phyloP scores from a whole-genome alignment of 2,329 filamentous ascomycete genomes.

The Emmonsiellopsis sp. region DNA sequence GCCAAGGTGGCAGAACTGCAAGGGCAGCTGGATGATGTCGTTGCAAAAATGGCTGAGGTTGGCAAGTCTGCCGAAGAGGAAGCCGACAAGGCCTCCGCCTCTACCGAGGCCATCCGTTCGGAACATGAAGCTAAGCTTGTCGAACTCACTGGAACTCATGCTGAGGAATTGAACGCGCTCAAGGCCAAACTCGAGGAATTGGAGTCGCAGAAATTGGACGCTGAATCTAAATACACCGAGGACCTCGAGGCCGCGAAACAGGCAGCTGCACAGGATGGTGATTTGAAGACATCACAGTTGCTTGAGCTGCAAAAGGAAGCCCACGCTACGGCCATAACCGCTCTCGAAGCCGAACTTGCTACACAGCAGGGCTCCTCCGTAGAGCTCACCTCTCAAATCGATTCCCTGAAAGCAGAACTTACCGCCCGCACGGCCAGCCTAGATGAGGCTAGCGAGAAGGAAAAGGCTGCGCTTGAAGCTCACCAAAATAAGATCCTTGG shows the following conservation, averaged over 20 bases:
- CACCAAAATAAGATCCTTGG: slow-evolving; percentile 9
- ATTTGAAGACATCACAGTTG: slow-evolving; percentile 24
- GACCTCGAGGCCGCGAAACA: slow-evolving; percentile 31
- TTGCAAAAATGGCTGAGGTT: slow-evolving; percentile 7
- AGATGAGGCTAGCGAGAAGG: slow-evolving; percentile 23
- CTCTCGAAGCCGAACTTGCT: slow-evolving; percentile 12
- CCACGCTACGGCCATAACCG: slow-evolving; percentile 22
- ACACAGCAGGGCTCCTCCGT: slow-evolving; percentile 5
- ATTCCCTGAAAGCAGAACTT: slow-evolving; percentile 12
- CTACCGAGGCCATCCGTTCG: slow-evolving; percentile 5
- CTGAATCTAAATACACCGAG: slow-evolving; percentile 27
- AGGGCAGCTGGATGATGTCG: slow-evolving; percentile 8
- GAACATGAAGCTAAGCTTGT: slow-evolving; percentile 12
- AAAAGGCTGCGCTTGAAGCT: slow-evolving; percentile 20
- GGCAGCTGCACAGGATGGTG: slow-evolving; percentile 25
- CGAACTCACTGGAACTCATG: slow-evolving; percentile 9
- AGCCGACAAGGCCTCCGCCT: slow-evolving; percentile 1
- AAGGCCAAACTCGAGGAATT: slow-evolving; percentile 28
- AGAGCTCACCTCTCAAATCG: slow-evolving; percentile 9
- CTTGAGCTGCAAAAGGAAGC: slow-evolving; percentile 28
- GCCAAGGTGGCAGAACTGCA: slow-evolving; percentile 12
- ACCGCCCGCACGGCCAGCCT: slow-evolving; percentile 20
- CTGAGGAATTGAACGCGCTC: slow-evolving; percentile 14
- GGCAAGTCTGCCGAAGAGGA: slow-evolving; percentile 7
- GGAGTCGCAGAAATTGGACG: slow-evolving; percentile 26